phyloP scores from a whole-genome alignment of 306 rosid species.

The Glycine tomentella region DNA sequence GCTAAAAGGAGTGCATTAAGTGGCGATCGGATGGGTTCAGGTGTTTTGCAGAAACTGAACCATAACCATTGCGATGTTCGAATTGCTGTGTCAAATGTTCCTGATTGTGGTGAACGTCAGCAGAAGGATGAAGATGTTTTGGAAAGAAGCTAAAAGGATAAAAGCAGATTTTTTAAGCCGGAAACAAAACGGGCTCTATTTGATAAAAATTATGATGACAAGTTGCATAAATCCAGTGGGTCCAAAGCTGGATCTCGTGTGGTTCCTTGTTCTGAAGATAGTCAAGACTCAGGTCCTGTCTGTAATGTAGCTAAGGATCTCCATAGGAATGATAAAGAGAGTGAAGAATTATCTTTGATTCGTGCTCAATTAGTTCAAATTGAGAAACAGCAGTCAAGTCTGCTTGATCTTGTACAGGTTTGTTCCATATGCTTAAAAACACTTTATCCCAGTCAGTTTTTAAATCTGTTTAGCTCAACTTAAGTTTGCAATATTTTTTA shows the following conservation, averaged over 20 bases:
- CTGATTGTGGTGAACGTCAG: slow-evolving; percentile 43
- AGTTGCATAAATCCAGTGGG: slow-evolving; percentile 59
- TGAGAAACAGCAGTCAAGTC: slow-evolving; percentile 80
- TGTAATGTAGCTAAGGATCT: slow-evolving; percentile 56
- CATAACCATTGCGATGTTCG: slow-evolving; percentile 63
- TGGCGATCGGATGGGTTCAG: slow-evolving; percentile 29
- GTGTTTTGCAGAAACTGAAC: slow-evolving; percentile 52
- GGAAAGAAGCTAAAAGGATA: slow-evolving; percentile 59
- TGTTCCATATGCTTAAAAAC: slow-evolving; percentile 44
- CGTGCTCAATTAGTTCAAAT: slow-evolving; percentile 79
- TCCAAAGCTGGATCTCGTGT: slow-evolving; percentile 79
- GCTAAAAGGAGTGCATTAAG: slow-evolving; percentile 43
- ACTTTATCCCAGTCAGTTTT: not conserved
- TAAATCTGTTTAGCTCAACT: slow-evolving; percentile 5
- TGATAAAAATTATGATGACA: slow-evolving; percentile 61
- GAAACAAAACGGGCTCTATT: slow-evolving; percentile 66
- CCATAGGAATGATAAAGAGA: slow-evolving; percentile 56
- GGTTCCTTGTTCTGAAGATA: slow-evolving; percentile 71
- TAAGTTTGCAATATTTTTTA: not conserved
- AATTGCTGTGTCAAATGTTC: slow-evolving; percentile 49
- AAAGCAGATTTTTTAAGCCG: slow-evolving; percentile 54
- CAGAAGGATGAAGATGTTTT: slow-evolving; percentile 54
- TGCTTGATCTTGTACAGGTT: slow-evolving; percentile 86
- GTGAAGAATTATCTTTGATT: slow-evolving; percentile 72
- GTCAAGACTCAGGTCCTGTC: slow-evolving; percentile 51